Evolutionary conservation across 179 eudicot species (phyloP).

Genomic region (Nepenthes alata): DNA sequence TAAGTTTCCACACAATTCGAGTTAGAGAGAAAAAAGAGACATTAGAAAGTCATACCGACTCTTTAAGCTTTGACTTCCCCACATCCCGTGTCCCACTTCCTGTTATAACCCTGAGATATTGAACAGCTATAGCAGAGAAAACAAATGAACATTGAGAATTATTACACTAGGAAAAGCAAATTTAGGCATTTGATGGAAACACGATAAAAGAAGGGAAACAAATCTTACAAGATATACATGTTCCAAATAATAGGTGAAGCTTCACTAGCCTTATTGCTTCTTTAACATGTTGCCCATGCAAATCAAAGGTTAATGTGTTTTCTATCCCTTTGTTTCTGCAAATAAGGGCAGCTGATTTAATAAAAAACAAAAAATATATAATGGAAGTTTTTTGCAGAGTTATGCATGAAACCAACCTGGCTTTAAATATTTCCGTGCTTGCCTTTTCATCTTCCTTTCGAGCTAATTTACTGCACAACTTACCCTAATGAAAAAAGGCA

Average conservation of each 20-base stretch:
- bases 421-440: constrained; percentile 76
- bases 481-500: constrained; percentile 42
- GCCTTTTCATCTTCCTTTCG: constrained; percentile 88
- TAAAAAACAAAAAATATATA: background rate
- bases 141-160: background rate
- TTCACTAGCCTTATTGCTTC: constrained; percentile 80
- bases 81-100: constrained; percentile 85
- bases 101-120: constrained; percentile 70
- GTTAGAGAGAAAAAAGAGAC: constrained; percentile 2
- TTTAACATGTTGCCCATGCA: constrained; percentile 95
- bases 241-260: constrained; percentile 86
- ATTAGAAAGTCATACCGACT: constrained; percentile 45
- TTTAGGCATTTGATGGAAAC: background rate
- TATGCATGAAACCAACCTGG: constrained; percentile 42
- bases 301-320: constrained; percentile 84
- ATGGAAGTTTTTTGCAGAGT: background rate
- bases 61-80: constrained; percentile 83
- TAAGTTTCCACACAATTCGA: too few relatives aligned
- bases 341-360: constrained; percentile 2
- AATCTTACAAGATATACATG: constrained; percentile 70
- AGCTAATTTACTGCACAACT: constrained; percentile 49
- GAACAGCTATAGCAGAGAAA: constrained; percentile 51
- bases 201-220: background rate
- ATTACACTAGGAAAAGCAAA: background rate
- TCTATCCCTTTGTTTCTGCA: constrained; percentile 74